Evolutionary conservation across 805 yeast species (phyloP).

Genomic region (Saccharomyces kudriavzevii): DNA sequence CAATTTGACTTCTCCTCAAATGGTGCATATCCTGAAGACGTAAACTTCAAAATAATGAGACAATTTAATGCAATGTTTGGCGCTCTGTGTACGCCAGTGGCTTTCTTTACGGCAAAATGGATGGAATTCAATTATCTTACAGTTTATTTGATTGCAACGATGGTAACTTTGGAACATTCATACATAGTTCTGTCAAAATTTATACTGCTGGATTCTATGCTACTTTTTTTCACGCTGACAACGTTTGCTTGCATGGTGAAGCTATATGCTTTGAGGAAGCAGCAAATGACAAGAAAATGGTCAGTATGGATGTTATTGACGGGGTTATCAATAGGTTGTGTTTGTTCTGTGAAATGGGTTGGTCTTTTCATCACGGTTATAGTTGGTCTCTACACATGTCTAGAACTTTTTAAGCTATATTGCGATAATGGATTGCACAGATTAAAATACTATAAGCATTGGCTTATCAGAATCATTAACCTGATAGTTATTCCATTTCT

Average conservation of each 20-base stretch:
- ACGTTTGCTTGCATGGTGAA: slow-evolving; percentile 66
- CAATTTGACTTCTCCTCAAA: slow-evolving; percentile 86
- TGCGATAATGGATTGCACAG: slow-evolving; percentile 28
- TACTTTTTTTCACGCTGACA: slow-evolving; percentile 80
- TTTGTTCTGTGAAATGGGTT: slow-evolving; percentile 80
- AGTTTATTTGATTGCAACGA: slow-evolving; percentile 68
- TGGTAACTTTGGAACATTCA: slow-evolving; percentile 76
- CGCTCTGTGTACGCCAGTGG: slow-evolving; percentile 76
- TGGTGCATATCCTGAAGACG: slow-evolving; percentile 59
- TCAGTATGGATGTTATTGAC: slow-evolving; percentile 49
- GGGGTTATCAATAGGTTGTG: slow-evolving; percentile 72
- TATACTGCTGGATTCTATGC: slow-evolving; percentile 85
- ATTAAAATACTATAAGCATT: slow-evolving; percentile 46
- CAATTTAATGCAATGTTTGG: slow-evolving; percentile 79
- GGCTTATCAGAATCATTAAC: slow-evolving; percentile 58
- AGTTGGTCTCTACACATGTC: slow-evolving; percentile 50
- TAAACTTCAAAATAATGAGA: slow-evolving; percentile 81
- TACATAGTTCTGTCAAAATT: slow-evolving; percentile 82
- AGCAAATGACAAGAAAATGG: slow-evolving; percentile 67
- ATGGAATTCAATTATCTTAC: slow-evolving; percentile 65
- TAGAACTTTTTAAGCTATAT: slow-evolving; percentile 43
- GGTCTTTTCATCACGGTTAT: slow-evolving; percentile 60
- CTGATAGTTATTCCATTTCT: slow-evolving; percentile 65
- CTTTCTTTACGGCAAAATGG: slow-evolving; percentile 71
- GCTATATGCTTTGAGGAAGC: slow-evolving; percentile 52